These are phyloP conservation scores for Cytospora leucostoma DNA, from an alignment of 2,329 filamentous ascomycete genomes.

Conservation along the genomic window DNA sequence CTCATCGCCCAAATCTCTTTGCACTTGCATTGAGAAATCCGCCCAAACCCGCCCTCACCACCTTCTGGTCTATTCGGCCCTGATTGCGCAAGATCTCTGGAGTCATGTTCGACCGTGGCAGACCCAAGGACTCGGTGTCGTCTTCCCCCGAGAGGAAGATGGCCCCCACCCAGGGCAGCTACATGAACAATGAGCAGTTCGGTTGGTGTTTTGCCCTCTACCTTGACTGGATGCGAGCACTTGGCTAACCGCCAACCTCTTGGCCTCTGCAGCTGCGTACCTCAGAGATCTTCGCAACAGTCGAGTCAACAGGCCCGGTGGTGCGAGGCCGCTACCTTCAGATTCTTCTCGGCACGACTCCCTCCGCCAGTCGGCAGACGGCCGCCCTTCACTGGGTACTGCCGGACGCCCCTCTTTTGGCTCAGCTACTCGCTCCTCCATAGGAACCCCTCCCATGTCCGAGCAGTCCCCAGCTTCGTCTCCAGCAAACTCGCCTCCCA, in stretches of 20 bases:
- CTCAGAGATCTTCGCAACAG: slow-evolving; percentile 70
- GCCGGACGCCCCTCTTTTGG: slow-evolving; percentile 39
- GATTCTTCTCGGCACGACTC: slow-evolving; percentile 35
- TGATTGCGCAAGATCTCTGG: slow-evolving; percentile 29
- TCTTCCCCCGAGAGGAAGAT: slow-evolving; percentile 49
- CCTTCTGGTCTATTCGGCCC: slow-evolving; percentile 26
- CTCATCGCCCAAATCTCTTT: slow-evolving; percentile 26
- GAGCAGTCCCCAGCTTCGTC: slow-evolving; percentile 31
- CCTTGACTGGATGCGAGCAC: slow-evolving; percentile 18
- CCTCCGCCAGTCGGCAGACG: slow-evolving; percentile 38
- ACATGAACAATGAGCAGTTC: slow-evolving; percentile 69
- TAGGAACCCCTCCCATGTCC: slow-evolving; percentile 31
- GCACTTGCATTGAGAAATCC: slow-evolving; percentile 26
- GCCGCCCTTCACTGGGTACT: slow-evolving; percentile 33
- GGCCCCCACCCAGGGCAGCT: slow-evolving; percentile 61
- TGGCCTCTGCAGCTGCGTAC: slow-evolving; percentile 59
- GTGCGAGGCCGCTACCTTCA: slow-evolving; percentile 64
- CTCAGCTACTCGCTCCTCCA: slow-evolving; percentile 36
- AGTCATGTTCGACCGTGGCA: slow-evolving; percentile 38
- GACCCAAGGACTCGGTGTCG: slow-evolving; percentile 39
- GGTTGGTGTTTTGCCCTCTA: slow-evolving; percentile 47
- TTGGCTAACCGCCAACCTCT: slow-evolving; percentile 28
- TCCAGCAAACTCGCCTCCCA: slow-evolving; percentile 26
- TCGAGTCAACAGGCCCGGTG: slow-evolving; percentile 67
- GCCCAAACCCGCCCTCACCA: slow-evolving; percentile 20